Evolutionary conservation across 2,329 filamentous ascomycete genomes (phyloP).

Genomic region (Cephalotrichum gorgonifer): DNA sequence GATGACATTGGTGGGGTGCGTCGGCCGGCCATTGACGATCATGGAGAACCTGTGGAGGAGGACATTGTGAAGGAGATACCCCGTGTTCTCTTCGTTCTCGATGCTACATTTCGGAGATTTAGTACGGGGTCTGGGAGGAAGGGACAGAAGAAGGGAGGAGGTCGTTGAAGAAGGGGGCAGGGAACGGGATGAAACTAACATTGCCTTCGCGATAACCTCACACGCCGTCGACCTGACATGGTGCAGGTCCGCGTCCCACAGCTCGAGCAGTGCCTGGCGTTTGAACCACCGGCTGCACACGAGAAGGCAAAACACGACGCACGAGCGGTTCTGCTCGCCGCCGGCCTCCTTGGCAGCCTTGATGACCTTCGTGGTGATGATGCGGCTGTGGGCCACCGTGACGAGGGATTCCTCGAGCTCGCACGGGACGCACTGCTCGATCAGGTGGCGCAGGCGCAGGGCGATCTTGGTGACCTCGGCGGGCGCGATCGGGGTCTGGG

Average conservation of each 20-base stretch:
- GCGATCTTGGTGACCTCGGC: conserved; percentile 81
- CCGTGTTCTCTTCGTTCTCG: conserved; percentile 68
- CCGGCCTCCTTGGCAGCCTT: conserved; percentile 75
- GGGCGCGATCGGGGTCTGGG: conserved; percentile 60
- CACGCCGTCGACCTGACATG: conserved; percentile 70
- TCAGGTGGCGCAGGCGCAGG: conserved; percentile 78
- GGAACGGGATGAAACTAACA: conserved; percentile 24
- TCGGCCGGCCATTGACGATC: conserved; percentile 59
- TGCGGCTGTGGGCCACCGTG: conserved; percentile 68
- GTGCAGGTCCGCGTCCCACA: conserved; percentile 88
- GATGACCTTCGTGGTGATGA: conserved; percentile 75
- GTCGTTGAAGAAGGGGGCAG: background rate
- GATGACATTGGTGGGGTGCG: conserved; percentile 73
- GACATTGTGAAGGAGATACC: conserved; percentile 69
- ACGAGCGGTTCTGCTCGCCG: conserved; percentile 60
- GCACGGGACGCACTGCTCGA: conserved; percentile 83
- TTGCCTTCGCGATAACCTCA: conserved; percentile 80
- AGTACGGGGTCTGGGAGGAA: background rate
- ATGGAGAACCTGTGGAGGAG: conserved; percentile 85
- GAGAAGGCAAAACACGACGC: conserved; percentile 76
- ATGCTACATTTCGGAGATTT: conserved; percentile 42
- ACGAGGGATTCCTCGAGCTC: conserved; percentile 71
- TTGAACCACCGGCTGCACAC: conserved; percentile 66
- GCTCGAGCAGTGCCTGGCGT: conserved; percentile 65
- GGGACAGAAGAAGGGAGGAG: background rate